Base-by-base conservation (phyloP, 75 land plant species). In the Isoetes taiwanensis region DNA sequence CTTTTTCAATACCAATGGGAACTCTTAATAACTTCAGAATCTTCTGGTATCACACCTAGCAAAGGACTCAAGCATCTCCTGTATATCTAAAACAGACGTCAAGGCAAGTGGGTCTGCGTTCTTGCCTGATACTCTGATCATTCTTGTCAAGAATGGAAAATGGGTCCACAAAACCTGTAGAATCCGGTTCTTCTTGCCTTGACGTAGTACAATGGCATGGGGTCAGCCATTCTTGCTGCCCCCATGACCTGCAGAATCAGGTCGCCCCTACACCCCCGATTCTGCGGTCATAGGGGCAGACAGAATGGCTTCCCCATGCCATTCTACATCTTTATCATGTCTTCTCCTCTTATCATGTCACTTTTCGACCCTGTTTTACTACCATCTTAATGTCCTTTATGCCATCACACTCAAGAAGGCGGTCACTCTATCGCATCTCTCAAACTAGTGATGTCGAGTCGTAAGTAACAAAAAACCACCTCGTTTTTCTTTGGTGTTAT, bases 271-370 rank as follows among this genome's bases (percentile, higher is more conserved):
- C n/a, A n/a, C n/a, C n/a, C n/a, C n/a, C n/a, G n/a, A n/a, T n/a
- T n/a, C n/a, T n/a, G n/a, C n/a, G n/a, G n/a, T n/a, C n/a, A n/a
- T n/a, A n/a, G n/a, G n/a, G n/a, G n/a, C n/a, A n/a, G n/a, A n/a
- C n/a, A n/a, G n/a, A n/a, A n/a, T n/a, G n/a, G n/a, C n/a, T n/a
- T n/a, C n/a, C n/a, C n/a, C n/a, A n/a, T n/a, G n/a, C n/a, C n/a
- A n/a, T n/a, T n/a, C n/a, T n/a, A n/a, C n/a, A n/a, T n/a, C n/a
- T n/a, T n/a, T n/a, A 91, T 91, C 98, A 91, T 91, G 60, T 91
- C 98, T 64, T 91, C 98, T 19, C 97, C 98, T 32, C 74, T 80
- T 9, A 91, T 87, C 80, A 91, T 66, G 66, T 91, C 98, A 1
- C 81, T 79, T 53, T 94, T 42, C 19, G n/a, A n/a, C 16, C 50